Evolutionary conservation across 208 protist species (phyloP).

Genomic region (Leishmania guyanensis): DNA sequence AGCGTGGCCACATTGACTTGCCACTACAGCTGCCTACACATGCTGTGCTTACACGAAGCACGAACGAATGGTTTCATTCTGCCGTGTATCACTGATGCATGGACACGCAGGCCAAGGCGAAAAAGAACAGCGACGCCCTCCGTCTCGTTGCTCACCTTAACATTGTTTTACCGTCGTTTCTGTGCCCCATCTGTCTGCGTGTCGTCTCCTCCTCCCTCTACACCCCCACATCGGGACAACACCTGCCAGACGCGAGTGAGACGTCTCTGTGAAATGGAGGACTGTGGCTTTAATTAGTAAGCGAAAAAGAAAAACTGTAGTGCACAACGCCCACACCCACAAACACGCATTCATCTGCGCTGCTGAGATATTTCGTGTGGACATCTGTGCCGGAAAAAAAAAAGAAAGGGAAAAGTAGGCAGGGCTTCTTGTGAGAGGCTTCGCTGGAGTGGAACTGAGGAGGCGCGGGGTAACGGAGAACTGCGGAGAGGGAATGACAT

Average conservation of each 20-base stretch:
- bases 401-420: not conserved
- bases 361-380: not conserved
- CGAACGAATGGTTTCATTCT: not conserved
- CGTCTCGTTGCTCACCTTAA: not conserved
- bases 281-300: not conserved
- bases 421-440: not conserved
- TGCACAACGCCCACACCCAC: not conserved
- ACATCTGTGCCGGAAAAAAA: not conserved
- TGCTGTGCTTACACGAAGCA: not conserved
- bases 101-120: not conserved
- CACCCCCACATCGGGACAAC: not conserved
- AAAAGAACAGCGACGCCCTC: not conserved
- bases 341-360: constrained; percentile 7
- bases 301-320: not conserved
- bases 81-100: not conserved
- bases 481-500: not conserved
- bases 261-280: not conserved
- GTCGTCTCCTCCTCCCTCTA: not conserved
- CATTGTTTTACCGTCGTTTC: not conserved
- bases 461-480: too few species aligned
- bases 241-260: not conserved
- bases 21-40: not conserved
- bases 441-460: not conserved
- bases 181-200: not conserved
- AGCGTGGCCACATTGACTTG: constrained; percentile 24